Base-by-base conservation (phyloP, 495 filamentous ascomycete species). In the Elaphomyces granulatus region DNA sequence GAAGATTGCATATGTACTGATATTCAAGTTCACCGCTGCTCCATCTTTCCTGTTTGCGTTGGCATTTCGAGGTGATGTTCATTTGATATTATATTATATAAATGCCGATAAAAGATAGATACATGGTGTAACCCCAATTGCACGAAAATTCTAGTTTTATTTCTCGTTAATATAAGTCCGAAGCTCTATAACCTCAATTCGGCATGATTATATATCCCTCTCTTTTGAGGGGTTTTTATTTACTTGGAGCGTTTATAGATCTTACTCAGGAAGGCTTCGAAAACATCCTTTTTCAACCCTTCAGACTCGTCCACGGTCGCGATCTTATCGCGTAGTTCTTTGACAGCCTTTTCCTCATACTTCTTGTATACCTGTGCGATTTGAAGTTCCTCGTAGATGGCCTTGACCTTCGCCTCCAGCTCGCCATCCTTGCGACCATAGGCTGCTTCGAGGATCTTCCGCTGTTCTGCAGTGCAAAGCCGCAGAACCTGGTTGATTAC, bases 181-280 rank as follows among this genome's bases (percentile, higher is more conserved):
- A n/a, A n/a, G n/a, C n/a, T n/a, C n/a, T n/a, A n/a, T n/a, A n/a
- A n/a, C n/a, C n/a, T n/a, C n/a, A n/a, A n/a, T n/a, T n/a, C n/a
- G n/a, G n/a, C n/a, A n/a, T n/a, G n/a, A n/a, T n/a, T n/a, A n/a
- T n/a, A n/a, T n/a, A n/a, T n/a, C n/a, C n/a, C n/a, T n/a, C n/a
- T n/a, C n/a, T n/a, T n/a, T n/a, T n/a, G n/a, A n/a, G n/a, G n/a
- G n/a, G n/a, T n/a, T n/a, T n/a, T n/a, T 15, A 20, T 53, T 48
- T 66, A 95, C 66, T 92, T 94, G 70, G 72, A 90, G 51, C 90
- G 74, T 72, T 93, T 92, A 68, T 95, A 95, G 57, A 98, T 95
- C 75, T 96, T 98, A 54, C 62, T 66, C 47, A 98, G 67, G 74
- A 95, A 96, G 20, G 74, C 66, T 52, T 94, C 82, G 51, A 96